Evolutionary conservation across 768 basidiomycete species (phyloP).

Genomic region (Mrakia gelida): DNA sequence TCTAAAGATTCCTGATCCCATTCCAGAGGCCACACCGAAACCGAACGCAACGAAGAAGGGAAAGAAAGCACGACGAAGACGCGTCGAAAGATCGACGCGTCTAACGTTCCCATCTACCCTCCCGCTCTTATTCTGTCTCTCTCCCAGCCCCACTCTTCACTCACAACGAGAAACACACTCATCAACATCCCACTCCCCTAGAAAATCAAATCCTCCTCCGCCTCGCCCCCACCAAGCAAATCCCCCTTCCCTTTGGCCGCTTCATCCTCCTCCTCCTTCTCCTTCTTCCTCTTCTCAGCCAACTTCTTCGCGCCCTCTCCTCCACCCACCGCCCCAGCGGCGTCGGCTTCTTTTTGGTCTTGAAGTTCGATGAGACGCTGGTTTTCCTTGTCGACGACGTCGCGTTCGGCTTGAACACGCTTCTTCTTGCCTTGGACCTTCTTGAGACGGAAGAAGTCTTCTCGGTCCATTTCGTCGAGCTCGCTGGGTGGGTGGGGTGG

Average conservation of each 20-base stretch:
- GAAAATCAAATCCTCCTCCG: constrained; percentile 16
- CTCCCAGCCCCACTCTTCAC: no score
- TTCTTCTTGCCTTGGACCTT: constrained; percentile 98
- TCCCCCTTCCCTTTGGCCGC: background rate
- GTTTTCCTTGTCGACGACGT: constrained; percentile 15
- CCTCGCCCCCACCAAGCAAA: background rate
- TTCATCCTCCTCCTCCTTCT: constrained; percentile 9
- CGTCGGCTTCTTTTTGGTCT: constrained; percentile 1
- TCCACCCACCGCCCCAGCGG: background rate
- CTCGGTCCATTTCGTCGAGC: constrained; percentile 91
- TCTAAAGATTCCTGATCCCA: no score
- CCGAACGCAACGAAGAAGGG: no score
- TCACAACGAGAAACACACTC: no score
- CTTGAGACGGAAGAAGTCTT: constrained; percentile 67
- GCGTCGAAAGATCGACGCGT: no score
- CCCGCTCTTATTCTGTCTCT: no score
- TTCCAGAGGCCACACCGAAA: no score
- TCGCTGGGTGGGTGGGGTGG: constrained; percentile 48
- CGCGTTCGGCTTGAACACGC: constrained; percentile 50
- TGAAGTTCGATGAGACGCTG: background rate
- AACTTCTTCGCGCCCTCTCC: background rate
- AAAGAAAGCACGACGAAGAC: no score
- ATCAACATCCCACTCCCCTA: background rate
- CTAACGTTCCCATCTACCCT: no score
- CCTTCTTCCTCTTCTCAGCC: constrained; percentile 21